A percentile compares a stretch with the other conserved stretches of the same genome.
Evolutionary conservation across 2,329 filamentous ascomycete genomes (phyloP).

Genomic region (Sclerotinia glacialis): DNA sequence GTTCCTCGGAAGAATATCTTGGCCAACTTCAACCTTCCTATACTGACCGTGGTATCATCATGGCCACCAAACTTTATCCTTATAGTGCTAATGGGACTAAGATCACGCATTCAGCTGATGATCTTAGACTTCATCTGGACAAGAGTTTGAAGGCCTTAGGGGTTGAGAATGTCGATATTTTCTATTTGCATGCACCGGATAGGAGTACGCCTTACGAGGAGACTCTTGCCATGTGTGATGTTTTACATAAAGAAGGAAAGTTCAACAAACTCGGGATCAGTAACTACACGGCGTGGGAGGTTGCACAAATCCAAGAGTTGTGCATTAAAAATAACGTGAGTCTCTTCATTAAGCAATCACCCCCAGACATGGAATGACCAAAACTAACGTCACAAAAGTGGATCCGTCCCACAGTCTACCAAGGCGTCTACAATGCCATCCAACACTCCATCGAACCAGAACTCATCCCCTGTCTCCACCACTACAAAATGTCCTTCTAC

Average conservation of each 20-base stretch:
- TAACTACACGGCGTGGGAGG: slow-evolving; percentile 52
- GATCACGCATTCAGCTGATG: slow-evolving; percentile 48
- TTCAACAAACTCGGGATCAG: slow-evolving; percentile 53
- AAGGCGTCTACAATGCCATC: slow-evolving; percentile 39
- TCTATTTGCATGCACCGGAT: slow-evolving; percentile 37
- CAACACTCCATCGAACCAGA: slow-evolving; percentile 58
- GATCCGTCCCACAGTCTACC: slow-evolving; percentile 40
- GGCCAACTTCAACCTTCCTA: slow-evolving; percentile 50
- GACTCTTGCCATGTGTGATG: slow-evolving; percentile 36
- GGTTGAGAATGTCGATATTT: slow-evolving; percentile 44
- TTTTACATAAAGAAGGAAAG: slow-evolving; percentile 40
- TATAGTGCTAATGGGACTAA: background rate
- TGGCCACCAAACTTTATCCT: slow-evolving; percentile 56
- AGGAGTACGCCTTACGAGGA: slow-evolving; percentile 34
- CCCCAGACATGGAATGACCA: no score
- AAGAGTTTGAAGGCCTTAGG: slow-evolving; percentile 52
- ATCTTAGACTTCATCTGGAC: slow-evolving; percentile 50
- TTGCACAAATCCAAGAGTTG: slow-evolving; percentile 36
- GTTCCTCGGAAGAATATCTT: slow-evolving; percentile 63
- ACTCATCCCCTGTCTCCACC: slow-evolving; percentile 54
- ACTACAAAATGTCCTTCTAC: slow-evolving; percentile 60
- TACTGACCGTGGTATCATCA: slow-evolving; percentile 58
- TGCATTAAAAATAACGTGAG: slow-evolving; percentile 37
- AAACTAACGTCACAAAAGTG: slow-evolving; percentile 25
- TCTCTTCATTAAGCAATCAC: no score